Conservation (phyloP, 2,329 filamentous ascomycete genomes). For the Pleoardoris graminearum region DNA sequence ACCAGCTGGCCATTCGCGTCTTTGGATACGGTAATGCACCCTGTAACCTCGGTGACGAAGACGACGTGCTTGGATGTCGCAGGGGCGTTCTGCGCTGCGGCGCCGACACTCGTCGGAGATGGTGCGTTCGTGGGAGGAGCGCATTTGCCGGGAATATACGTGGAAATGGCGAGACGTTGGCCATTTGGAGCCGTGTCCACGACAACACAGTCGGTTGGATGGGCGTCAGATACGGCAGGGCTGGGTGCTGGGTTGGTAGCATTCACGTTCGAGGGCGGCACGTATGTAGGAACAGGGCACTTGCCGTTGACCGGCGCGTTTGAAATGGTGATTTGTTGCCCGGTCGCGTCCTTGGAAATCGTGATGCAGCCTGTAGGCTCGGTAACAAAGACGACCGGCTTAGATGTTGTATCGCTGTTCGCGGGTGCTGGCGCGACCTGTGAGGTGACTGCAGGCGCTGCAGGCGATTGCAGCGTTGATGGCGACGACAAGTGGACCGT, state of each 20-base stretch:
- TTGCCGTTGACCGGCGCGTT: background rate
- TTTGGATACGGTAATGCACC: slow-evolving; percentile 3
- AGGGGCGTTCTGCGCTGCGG: background rate
- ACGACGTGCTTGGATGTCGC: background rate
- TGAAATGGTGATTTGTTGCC: background rate
- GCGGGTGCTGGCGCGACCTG: background rate
- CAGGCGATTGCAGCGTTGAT: background rate
- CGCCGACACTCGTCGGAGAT: too few relatives aligned
- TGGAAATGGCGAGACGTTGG: too few relatives aligned
- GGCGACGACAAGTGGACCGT: background rate
- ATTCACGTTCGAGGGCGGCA: background rate
- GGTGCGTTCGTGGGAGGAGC: too few relatives aligned
- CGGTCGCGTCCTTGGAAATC: background rate
- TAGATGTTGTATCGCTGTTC: too few relatives aligned
- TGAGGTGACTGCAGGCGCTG: background rate
- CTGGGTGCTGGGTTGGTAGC: too few relatives aligned
- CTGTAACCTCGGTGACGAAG: slow-evolving; percentile 1
- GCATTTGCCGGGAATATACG: too few relatives aligned
- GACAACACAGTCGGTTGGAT: too few relatives aligned
- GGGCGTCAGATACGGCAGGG: too few relatives aligned
- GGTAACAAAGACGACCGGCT: background rate
- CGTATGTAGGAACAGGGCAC: background rate
- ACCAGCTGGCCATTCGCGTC: background rate
- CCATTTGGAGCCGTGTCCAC: too few relatives aligned
- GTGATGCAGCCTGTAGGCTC: slow-evolving; percentile 6